Conservation (phyloP, 1,284 basidiomycete species). For the Cerioporus squamosus region DNA sequence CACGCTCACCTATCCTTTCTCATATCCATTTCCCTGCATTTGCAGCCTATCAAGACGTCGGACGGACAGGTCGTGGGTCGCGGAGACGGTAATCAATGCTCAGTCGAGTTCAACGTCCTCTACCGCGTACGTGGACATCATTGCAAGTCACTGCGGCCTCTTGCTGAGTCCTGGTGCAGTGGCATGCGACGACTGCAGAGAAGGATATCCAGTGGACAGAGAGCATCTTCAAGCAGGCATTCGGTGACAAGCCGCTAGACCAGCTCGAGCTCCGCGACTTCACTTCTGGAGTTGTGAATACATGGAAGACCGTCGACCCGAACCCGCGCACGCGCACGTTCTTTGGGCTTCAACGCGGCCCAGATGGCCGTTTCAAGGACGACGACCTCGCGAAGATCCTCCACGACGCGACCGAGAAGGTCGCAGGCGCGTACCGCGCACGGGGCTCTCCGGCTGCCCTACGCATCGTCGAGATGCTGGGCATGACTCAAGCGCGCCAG, state of each 20-base stretch:
- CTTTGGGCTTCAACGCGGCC: constrained; percentile 53
- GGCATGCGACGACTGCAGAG: constrained; percentile 72
- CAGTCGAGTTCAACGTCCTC: constrained; percentile 76
- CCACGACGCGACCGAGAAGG: constrained; percentile 65
- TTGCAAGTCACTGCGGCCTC: not conserved
- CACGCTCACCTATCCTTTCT: not conserved
- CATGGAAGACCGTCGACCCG: constrained; percentile 38
- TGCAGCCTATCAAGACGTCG: constrained; percentile 48
- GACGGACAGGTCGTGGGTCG: constrained; percentile 55
- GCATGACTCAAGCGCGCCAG: constrained; percentile 68
- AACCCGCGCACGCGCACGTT: constrained; percentile 60
- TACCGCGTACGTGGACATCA: constrained; percentile 47
- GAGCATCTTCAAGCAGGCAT: constrained; percentile 47
- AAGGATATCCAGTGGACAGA: constrained; percentile 68
- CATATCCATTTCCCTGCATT: not conserved
- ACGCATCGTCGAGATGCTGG: constrained; percentile 73
- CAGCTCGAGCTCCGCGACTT: constrained; percentile 22
- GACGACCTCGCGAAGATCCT: constrained; percentile 69
- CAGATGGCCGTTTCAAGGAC: constrained; percentile 68
- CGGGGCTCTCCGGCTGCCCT: constrained; percentile 72
- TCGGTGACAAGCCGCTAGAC: constrained; percentile 37
- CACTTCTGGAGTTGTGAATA: constrained; percentile 20
- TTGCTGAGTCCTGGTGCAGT: constrained; percentile 33
- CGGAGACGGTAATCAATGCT: constrained; percentile 74
- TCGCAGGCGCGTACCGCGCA: constrained; percentile 78